These are phyloP conservation scores for Yamadazyma phyllophila DNA, from an alignment of 805 yeast genomes.

Conservation along the genomic window DNA sequence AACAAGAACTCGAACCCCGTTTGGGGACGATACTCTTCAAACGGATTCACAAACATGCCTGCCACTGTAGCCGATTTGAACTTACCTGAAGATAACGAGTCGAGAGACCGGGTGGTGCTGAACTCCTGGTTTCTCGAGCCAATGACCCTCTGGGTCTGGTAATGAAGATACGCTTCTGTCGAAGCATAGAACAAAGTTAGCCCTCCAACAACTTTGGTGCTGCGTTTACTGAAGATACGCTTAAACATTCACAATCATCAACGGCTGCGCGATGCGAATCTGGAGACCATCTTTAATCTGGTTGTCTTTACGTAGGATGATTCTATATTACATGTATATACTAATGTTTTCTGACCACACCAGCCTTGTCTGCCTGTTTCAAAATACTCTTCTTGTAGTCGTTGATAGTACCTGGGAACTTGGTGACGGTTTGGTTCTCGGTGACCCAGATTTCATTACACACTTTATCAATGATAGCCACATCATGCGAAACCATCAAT, in stretches of 20 bases:
- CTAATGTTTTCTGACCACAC: conserved; percentile 87
- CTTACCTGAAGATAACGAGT: conserved; percentile 9
- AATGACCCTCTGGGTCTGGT: conserved; percentile 54
- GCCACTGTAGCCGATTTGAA: conserved; percentile 45
- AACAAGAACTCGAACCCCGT: conserved; percentile 81
- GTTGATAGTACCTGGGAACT: conserved; percentile 77
- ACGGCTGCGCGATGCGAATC: neutral
- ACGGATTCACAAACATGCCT: conserved; percentile 89
- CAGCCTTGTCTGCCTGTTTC: conserved; percentile 71
- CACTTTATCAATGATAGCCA: conserved; percentile 79
- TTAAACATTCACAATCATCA: neutral
- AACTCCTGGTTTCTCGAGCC: conserved; percentile 19
- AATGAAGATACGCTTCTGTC: conserved; percentile 60
- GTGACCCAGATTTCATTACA: conserved; percentile 96
- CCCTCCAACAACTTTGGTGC: conserved; percentile 40
- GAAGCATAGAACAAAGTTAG: conserved; percentile 56
- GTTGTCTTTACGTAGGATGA: too few species aligned
- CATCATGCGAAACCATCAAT: conserved; percentile 97
- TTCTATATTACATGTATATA: too few species aligned
- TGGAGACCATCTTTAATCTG: neutral
- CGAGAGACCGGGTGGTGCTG: too few species aligned
- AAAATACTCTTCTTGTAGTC: conserved; percentile 90
- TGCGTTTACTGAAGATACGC: neutral
- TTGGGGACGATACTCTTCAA: conserved; percentile 85
- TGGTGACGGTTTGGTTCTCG: conserved; percentile 76